Conservation (phyloP, 176 grass and related monocot species). For the Avena sativa region DNA sequence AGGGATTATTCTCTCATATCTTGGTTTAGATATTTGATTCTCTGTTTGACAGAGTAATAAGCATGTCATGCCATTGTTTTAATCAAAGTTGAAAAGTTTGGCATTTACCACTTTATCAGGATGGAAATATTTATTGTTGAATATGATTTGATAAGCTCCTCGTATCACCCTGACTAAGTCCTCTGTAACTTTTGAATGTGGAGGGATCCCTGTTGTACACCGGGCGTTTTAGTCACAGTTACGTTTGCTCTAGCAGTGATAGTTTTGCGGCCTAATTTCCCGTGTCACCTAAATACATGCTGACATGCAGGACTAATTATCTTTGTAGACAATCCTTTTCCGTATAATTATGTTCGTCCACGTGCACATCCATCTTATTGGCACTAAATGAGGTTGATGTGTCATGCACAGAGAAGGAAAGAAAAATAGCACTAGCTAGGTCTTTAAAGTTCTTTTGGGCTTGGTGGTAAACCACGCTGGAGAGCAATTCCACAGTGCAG, state of each 20-base stretch:
- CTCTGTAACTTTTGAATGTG: constrained; percentile 18
- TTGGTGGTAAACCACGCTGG: constrained; percentile 38
- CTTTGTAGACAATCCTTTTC: constrained; percentile 6
- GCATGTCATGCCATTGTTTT: constrained; percentile 23
- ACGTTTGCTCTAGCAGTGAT: background rate
- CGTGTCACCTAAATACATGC: constrained; percentile 17
- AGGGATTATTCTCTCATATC: background rate
- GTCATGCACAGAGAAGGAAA: constrained; percentile 38
- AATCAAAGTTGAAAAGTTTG: constrained; percentile 11
- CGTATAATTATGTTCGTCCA: constrained; percentile 15
- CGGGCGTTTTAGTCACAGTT: background rate
- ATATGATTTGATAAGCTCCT: constrained; percentile 8
- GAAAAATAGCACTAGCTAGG: constrained; percentile 22
- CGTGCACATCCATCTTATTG: background rate
- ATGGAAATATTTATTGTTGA: constrained; percentile 2
- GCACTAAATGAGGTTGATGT: constrained; percentile 38
- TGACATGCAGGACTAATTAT: constrained; percentile 3
- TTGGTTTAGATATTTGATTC: constrained; percentile 19
- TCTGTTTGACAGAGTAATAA: background rate
- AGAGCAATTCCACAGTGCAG: constrained; percentile 31
- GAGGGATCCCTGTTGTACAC: constrained; percentile 47
- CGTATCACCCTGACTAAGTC: background rate
- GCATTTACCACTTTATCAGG: background rate
- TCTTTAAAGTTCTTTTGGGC: constrained; percentile 36
- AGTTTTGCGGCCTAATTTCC: constrained; percentile 5